Conservation (phyloP, 108 stramenopile genomes). For the Pseudonitzschia pungens region DNA sequence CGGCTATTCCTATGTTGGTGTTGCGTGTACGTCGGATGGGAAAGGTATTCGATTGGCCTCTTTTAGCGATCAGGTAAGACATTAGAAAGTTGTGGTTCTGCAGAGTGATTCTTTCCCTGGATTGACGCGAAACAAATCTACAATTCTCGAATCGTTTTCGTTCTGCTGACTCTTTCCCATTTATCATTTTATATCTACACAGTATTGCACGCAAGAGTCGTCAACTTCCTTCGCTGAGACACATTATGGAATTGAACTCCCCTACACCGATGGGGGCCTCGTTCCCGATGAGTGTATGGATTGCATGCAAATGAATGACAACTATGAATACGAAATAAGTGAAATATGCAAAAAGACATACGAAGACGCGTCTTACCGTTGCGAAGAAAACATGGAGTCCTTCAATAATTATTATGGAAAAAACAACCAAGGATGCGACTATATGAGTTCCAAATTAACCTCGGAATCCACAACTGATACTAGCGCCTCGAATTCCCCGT, state of each 20-base stretch:
- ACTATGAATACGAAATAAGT: slow-evolving; percentile 25
- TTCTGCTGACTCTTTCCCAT: background rate
- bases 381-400: slow-evolving; percentile 37
- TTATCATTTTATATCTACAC: background rate
- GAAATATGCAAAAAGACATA: slow-evolving; percentile 36
- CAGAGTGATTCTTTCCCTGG: no score
- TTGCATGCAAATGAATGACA: slow-evolving; percentile 27
- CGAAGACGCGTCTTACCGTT: slow-evolving; percentile 27
- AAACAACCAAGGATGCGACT: background rate
- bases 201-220: slow-evolving; percentile 18
- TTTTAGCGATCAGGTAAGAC: slow-evolving; percentile 25
- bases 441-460: background rate
- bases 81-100: background rate
- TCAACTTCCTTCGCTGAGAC: slow-evolving; percentile 22
- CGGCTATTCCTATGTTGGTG: slow-evolving; percentile 28
- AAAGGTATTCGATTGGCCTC: slow-evolving; percentile 28
- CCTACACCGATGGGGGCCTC: slow-evolving; percentile 30
- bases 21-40: slow-evolving; percentile 40
- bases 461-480: no score
- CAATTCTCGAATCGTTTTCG: no score
- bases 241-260: slow-evolving; percentile 35
- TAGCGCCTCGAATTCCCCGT: no score
- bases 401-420: slow-evolving; percentile 15
- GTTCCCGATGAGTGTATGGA: slow-evolving; percentile 25
- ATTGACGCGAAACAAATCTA: background rate